These are phyloP conservation scores for Camellia sinensis DNA, from an alignment of 148 eudicot genomes.

Conservation along the genomic window DNA sequence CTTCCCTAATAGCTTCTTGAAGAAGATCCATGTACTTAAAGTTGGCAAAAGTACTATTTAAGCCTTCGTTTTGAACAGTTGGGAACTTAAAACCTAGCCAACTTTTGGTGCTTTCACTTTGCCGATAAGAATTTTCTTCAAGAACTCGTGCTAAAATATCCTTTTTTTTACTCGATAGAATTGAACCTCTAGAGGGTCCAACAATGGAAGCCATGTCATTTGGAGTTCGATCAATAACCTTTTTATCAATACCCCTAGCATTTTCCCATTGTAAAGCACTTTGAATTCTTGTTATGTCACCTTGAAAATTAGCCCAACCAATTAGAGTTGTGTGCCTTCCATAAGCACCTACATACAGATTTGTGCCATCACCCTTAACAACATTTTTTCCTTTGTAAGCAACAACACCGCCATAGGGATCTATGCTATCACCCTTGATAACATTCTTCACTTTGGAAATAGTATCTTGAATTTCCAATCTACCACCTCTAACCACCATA, in stretches of 20 bases:
- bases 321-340: neutral
- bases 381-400: no score
- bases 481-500: neutral
- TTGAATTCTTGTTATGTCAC: neutral
- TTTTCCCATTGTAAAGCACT: neutral
- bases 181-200: no score
- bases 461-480: neutral
- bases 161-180: no score
- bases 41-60: no score
- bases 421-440: neutral
- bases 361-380: no score
- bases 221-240: no score
- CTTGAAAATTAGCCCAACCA: no score
- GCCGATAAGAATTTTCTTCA: neutral
- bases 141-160: neutral
- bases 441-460: constrained; percentile 8
- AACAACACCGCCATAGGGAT: neutral
- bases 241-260: neutral
- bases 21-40: constrained; percentile 3
- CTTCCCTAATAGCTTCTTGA: neutral
- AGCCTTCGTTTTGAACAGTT: neutral
- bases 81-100: neutral
- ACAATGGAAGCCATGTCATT: no score
- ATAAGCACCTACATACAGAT: neutral
- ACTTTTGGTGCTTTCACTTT: neutral